phyloP scores from a whole-genome alignment of 2,329 filamentous ascomycete species.

The Tolypocladium cylindrosporum region DNA sequence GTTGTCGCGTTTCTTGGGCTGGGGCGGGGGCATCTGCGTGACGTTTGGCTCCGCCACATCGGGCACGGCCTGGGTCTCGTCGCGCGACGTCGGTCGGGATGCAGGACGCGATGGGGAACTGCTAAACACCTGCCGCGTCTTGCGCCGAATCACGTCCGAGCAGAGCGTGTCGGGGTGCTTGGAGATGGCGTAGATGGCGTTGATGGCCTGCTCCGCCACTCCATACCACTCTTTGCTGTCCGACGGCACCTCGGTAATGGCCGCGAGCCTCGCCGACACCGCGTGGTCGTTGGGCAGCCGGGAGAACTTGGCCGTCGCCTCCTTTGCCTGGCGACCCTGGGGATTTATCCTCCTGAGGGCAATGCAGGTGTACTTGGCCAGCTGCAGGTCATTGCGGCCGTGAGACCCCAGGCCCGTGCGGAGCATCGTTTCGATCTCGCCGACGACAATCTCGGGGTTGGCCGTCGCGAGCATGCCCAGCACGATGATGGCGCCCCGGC shows the following conservation, averaged over 20 bases:
- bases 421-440: conserved; percentile 90
- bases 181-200: conserved; percentile 86
- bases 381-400: conserved; percentile 71
- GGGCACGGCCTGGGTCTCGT: conserved; percentile 26
- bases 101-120: conserved; percentile 24
- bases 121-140: conserved; percentile 72
- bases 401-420: conserved; percentile 76
- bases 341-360: conserved; percentile 87
- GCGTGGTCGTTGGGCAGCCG: conserved; percentile 89
- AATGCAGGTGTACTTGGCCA: conserved; percentile 93
- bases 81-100: conserved; percentile 33
- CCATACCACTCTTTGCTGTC: conserved; percentile 95
- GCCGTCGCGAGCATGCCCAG: conserved; percentile 93
- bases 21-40: conserved; percentile 6
- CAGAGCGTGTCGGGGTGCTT: conserved; percentile 91
- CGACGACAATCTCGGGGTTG: conserved; percentile 83
- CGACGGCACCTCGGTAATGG: conserved; percentile 75
- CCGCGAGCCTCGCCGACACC: conserved; percentile 68
- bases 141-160: conserved; percentile 79
- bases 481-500: conserved; percentile 89
- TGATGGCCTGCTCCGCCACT: conserved; percentile 90
- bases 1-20: conserved; percentile 50
- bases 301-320: conserved; percentile 57
- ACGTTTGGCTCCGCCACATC: conserved; percentile 22
- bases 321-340: conserved; percentile 68